Base-by-base conservation (phyloP, 176 grass and related monocot genomes). In the Poa pratensis region DNA sequence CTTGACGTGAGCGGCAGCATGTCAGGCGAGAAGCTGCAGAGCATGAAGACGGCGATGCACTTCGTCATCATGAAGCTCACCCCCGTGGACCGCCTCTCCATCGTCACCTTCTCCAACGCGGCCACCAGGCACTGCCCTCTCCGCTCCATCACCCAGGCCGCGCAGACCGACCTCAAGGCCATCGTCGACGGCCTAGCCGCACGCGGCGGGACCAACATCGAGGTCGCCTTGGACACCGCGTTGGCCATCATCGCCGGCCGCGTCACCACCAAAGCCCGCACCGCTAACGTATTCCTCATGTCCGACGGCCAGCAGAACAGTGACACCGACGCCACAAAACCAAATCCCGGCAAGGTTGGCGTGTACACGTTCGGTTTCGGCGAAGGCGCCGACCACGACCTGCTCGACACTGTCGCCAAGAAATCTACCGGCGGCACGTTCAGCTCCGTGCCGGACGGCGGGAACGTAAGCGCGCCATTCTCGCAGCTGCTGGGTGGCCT, bases 401-500 rank as follows among this genome's bases (percentile, higher is more conserved):
- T 83, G 35, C 53, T 83, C 0, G 60, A 52, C 1, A 45, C 8
- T 0, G 5, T 84, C 30, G 72, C 82, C 20, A 18, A 0, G 59
- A 84, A 27, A 2, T 49, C 72, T 15, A 1, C 39, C 11, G 69
- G 22, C n/a, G 73, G 73, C 0, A 77, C 48, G 5, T 85, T 42
- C 72, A 66, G 23, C 73, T 15, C 16, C 0, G 73, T 85, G n/a
- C 60, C 73, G 0, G 69, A 83, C 7, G 14, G 13, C 0, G 39
- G 42, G 7, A 27, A 52, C 57, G 7, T 84, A 26, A 60, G 1
- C 7, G 20, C 13, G 26, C 16, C 60, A 2, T 76, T 75, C 43
- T n/a, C 82, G 0, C 82, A 52, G 71, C 82, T 84, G 57, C 57
- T 84, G 5, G 82, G 37, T 2, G 82, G 82, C n/a, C 72, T 84